Evolutionary conservation across 805 yeast species (phyloP), one percentile per base, ranked within the genome.

Genomic region (Blastobotrys peoriensis): DNA sequence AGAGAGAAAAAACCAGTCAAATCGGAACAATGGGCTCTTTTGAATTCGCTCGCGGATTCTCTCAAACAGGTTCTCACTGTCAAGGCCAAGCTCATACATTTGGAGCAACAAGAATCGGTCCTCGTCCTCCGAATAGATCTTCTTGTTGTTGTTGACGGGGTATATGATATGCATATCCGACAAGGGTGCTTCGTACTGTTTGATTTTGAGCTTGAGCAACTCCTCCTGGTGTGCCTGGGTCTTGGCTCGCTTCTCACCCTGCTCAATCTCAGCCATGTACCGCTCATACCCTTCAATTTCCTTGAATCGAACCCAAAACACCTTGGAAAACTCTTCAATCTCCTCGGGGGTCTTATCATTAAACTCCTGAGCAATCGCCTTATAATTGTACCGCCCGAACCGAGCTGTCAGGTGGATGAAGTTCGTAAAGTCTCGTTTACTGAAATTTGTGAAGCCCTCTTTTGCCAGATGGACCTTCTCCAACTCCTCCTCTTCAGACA

Each of bases 241-340:
- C 37, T 78, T 67, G 10, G 83, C 73, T 59, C 77, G 81, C 43
- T 85, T 94, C 61, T 93, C 98, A 16, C 97, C 98, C 3, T 74
- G 71, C 59, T 91, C 96, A 47, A 93, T 85, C 55, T 83, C 93
- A 17, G 74, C 69, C 43, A 89, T 65, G 61, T 83, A 86, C 53
- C 85, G 73, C 51, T 93, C 98, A 61, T 81, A 82, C n/a, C 96
- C 96, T 21, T 88, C 96, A 45, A 93, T 79, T 54, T 83, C 86
- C 41, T 76, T 69, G 59, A 78, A 82, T 44, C 83, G 72, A 35
- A 71, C 61, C 96, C 97, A 89, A 60, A 91, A 93, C 3, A 76
- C 83, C 41, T 71, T 68, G 6, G 91, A 79, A 61, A 91, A 91
- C 37, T 78, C 80, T 48, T 79, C 67, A 6, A 91, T 83, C 47